Evolutionary conservation across 352 stramenopile genomes (phyloP).

Genomic region (Peronosclerospora sorghi): DNA sequence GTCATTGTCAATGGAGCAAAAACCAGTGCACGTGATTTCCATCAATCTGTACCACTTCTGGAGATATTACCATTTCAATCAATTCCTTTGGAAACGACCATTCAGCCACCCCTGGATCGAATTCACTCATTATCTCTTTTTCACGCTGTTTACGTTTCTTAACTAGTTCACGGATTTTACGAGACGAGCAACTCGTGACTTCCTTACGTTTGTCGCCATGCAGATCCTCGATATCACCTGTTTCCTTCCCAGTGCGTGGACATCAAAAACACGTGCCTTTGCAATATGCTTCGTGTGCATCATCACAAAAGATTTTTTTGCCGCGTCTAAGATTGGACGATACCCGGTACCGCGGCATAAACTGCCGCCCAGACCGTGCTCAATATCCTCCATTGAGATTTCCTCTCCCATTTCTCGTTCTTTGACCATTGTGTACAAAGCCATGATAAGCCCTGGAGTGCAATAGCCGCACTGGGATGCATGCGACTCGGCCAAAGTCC

Average conservation of each 20-base stretch:
- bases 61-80: conserved; percentile 34
- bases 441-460: conserved; percentile 84
- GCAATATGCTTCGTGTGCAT: conserved; percentile 47
- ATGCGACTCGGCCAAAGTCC: conserved; percentile 84
- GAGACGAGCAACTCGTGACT: conserved; percentile 50
- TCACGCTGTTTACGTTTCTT: conserved; percentile 26
- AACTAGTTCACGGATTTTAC: conserved; percentile 49
- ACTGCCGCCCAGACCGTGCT: conserved; percentile 93
- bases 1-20: conserved; percentile 81
- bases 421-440: conserved; percentile 71
- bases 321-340: conserved; percentile 72
- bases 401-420: conserved; percentile 52
- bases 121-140: conserved; percentile 10
- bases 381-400: conserved; percentile 81
- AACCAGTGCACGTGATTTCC: conserved; percentile 85
- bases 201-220: conserved; percentile 20
- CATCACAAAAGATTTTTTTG: conserved; percentile 77
- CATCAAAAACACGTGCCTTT: conserved; percentile 55
- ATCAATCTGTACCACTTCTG: conserved; percentile 56
- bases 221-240: conserved; percentile 52
- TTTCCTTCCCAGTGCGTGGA: conserved; percentile 37
- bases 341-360: conserved; percentile 91
- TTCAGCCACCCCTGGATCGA: conserved; percentile 6
- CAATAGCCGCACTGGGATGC: conserved; percentile 92
- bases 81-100: conserved; percentile 48